phyloP scores from a whole-genome alignment of 2,329 filamentous ascomycete species.

The Thermothelomyces thermophilus region DNA sequence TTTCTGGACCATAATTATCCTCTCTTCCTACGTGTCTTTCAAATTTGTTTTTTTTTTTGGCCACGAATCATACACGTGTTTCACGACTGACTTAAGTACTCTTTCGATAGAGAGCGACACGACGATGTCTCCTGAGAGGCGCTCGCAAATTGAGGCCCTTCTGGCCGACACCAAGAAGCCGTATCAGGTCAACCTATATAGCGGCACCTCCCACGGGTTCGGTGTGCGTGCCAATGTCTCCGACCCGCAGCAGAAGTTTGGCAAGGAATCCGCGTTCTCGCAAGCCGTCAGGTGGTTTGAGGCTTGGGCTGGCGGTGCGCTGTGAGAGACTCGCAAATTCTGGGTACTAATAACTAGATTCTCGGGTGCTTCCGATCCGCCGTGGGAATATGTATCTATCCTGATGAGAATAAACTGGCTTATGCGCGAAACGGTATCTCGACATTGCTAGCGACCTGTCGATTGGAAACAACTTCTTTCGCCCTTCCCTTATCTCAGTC shows the following conservation, averaged over 20 bases:
- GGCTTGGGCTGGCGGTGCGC: constrained; percentile 5
- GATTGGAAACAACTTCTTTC: too few relatives aligned
- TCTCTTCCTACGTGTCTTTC: too few relatives aligned
- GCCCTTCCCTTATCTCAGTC: too few relatives aligned
- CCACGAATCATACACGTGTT: too few relatives aligned
- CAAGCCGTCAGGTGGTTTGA: constrained; percentile 11
- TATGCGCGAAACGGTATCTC: too few relatives aligned
- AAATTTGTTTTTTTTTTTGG: background rate
- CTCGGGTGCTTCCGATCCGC: too few relatives aligned
- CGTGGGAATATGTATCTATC: too few relatives aligned
- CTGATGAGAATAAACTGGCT: too few relatives aligned
- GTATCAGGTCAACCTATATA: constrained; percentile 6
- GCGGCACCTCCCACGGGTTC: constrained; percentile 5
- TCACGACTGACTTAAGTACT: background rate
- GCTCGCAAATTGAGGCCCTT: background rate
- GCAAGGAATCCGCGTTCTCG: constrained; percentile 6
- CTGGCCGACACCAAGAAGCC: background rate
- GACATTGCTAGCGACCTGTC: too few relatives aligned
- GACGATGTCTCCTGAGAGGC: background rate
- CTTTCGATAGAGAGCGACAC: background rate
- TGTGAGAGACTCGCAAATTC: too few relatives aligned
- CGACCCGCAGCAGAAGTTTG: constrained; percentile 2
- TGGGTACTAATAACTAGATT: too few relatives aligned
- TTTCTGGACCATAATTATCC: too few relatives aligned
- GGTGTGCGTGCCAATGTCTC: constrained; percentile 1